Percentiles rank a stretch among this genome's conserved stretches.
Evolutionary conservation across 2,329 filamentous ascomycete species (phyloP).

Genomic region (Paecilomyces variotii): DNA sequence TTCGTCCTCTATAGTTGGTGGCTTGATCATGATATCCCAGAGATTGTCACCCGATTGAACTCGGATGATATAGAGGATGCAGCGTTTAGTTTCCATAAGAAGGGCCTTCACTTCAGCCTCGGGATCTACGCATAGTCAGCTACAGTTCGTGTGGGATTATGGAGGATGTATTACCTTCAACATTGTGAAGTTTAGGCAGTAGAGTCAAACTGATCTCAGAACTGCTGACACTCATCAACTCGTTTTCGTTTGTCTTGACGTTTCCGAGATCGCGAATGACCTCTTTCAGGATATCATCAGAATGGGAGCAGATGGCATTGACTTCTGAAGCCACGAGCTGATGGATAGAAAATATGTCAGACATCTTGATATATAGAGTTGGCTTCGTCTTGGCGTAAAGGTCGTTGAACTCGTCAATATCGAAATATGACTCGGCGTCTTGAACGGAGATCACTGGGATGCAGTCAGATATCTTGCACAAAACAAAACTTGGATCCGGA

Average conservation of each 20-base stretch:
- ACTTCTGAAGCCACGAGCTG: conserved; percentile 76
- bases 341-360: conserved; percentile 94
- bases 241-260: conserved; percentile 91
- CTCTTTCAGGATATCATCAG: conserved; percentile 83
- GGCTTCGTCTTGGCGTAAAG: conserved; percentile 94
- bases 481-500: not conserved
- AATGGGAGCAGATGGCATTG: conserved; percentile 63
- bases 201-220: conserved; percentile 87
- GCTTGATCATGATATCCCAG: conserved; percentile 91
- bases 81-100: conserved; percentile 97
- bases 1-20: conserved; percentile 79
- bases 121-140: conserved; percentile 52
- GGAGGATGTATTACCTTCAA: conserved; percentile 50
- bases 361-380: conserved; percentile 98
- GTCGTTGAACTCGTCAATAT: conserved; percentile 98
- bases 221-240: conserved; percentile 78
- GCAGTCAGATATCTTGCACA: conserved; percentile 23
- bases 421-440: conserved; percentile 83
- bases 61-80: conserved; percentile 93
- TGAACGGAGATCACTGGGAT: conserved; percentile 66
- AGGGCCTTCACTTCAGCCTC: conserved; percentile 86
- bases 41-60: conserved; percentile 86
- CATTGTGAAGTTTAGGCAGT: conserved; percentile 79
- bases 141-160: not conserved
- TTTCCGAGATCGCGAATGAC: conserved; percentile 90